These are phyloP conservation scores for Rhizopogon rudus DNA, from an alignment of 768 basidiomycete species.

Conservation along the genomic window DNA sequence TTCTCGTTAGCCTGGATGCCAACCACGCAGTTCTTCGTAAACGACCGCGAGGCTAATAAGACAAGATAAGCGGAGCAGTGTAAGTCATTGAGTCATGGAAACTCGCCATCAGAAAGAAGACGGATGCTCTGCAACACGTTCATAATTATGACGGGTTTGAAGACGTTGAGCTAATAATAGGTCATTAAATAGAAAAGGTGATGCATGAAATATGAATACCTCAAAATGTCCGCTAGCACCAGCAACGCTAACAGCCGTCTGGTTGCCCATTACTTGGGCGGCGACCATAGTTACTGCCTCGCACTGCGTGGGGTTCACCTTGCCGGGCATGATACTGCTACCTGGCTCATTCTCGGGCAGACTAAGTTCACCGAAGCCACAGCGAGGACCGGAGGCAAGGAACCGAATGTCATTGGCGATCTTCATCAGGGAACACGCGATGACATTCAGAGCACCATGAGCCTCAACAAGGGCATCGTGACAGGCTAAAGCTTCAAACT, in stretches of 20 bases:
- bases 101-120: constrained; percentile 82
- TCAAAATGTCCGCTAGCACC: constrained; percentile 97
- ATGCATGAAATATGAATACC: constrained; percentile 35
- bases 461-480: constrained; percentile 98
- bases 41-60: constrained; percentile 71
- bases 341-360: constrained; percentile 99
- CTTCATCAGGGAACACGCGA: constrained; percentile 98
- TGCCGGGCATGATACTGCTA: constrained; percentile 99
- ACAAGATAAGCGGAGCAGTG: constrained; percentile 5
- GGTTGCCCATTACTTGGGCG: constrained; percentile 97
- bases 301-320: constrained; percentile 99
- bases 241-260: constrained; percentile 87
- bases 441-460: constrained; percentile 92
- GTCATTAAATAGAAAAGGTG: constrained; percentile 6
- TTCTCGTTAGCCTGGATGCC: constrained; percentile 97
- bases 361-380: constrained; percentile 91
- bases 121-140: constrained; percentile 96
- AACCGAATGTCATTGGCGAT: constrained; percentile 99
- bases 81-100: background rate
- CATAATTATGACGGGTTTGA: constrained; percentile 98
- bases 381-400: constrained; percentile 96
- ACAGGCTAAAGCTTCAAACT: constrained; percentile 98
- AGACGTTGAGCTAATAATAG: constrained; percentile 79
- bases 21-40: constrained; percentile 95
- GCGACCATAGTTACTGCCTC: constrained; percentile 99